Base-by-base conservation (phyloP, 768 basidiomycete genomes). In the Podaxis pistillaris region DNA sequence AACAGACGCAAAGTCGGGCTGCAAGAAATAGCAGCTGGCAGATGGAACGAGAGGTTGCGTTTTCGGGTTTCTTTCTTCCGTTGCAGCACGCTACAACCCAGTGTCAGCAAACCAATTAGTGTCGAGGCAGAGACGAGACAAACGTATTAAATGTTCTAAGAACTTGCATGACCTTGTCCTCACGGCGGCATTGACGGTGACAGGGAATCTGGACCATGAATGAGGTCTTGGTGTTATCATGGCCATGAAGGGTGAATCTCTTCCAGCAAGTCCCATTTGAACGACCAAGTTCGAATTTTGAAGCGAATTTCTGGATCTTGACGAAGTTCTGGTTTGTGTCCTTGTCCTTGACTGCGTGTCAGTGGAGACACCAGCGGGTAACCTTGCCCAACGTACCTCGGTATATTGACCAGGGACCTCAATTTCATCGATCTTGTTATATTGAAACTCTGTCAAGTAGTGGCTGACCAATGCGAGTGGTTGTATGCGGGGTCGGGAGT, bases 331-430 rank as follows among this genome's bases (percentile, higher is more conserved):
- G 90, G 71, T 94, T 94, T 68, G 83, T 93, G 73, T 99, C 96
- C 73, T 96, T 94, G 71, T 98, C 95, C 95, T 97, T 69, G 13
- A 47, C 22, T 33, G 28, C 49, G n/a, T 53, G 15, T 58, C n/a
- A 63, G 51, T 22, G 33, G 19, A 40, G 26, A 33, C 54, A 37
- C 36, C 13, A 1, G 62, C 12, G 26, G 12, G 30, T 51, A 33
- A 8, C 49, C 7, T 22, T 19, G 24, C 1, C 11, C n/a, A n/a
- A 64, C 70, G 24, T n/a, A 92, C 95, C 84, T 98, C 93, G 0
- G 94, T 91, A 72, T 99, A 99, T 74, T 99, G 97, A 6, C 97
- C 97, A n/a, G 96, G 96, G 55, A 99, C 86, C 71, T 99, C 96
- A 41, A 99, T 93, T 66, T 99, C 96, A 66, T 98, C 97, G 55